Evolutionary conservation across 768 basidiomycete genomes (phyloP).

Genomic region (Solioccasus polychromus): DNA sequence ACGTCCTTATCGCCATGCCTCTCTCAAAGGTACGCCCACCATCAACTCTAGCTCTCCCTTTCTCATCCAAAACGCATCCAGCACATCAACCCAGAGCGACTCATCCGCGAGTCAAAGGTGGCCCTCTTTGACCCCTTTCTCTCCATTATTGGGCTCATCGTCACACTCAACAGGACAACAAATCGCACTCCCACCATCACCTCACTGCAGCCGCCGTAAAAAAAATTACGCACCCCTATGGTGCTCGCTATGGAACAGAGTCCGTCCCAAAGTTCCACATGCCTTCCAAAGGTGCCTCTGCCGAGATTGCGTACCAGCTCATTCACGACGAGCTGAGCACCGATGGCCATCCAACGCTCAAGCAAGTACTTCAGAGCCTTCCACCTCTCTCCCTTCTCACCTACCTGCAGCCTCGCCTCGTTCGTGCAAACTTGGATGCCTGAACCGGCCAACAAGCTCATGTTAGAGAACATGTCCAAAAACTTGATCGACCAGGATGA

Average conservation of each 20-base stretch:
- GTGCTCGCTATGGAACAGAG: constrained; percentile 62
- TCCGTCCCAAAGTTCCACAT: constrained; percentile 69
- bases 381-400: not conserved
- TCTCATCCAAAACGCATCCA: constrained; percentile 26
- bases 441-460: constrained; percentile 47
- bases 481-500: constrained; percentile 72
- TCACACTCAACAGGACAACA: constrained; percentile 44
- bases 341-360: constrained; percentile 55
- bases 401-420: constrained; percentile 45
- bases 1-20: constrained; percentile 42
- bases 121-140: constrained; percentile 5
- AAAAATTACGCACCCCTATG: constrained; percentile 46
- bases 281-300: constrained; percentile 55
- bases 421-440: constrained; percentile 71
- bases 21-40: constrained; percentile 51
- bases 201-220: constrained; percentile 36
- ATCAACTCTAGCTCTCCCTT: not conserved
- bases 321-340: constrained; percentile 63
- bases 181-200: constrained; percentile 30
- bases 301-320: constrained; percentile 52
- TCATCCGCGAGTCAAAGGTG: constrained; percentile 59
- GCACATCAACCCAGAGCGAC: constrained; percentile 67
- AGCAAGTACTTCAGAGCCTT: constrained; percentile 23
- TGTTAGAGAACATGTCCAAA: constrained; percentile 63
- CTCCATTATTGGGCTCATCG: not conserved